Evolutionary conservation across 345 rosid species (phyloP).

Genomic region (Eucalyptus sideroxylon): DNA sequence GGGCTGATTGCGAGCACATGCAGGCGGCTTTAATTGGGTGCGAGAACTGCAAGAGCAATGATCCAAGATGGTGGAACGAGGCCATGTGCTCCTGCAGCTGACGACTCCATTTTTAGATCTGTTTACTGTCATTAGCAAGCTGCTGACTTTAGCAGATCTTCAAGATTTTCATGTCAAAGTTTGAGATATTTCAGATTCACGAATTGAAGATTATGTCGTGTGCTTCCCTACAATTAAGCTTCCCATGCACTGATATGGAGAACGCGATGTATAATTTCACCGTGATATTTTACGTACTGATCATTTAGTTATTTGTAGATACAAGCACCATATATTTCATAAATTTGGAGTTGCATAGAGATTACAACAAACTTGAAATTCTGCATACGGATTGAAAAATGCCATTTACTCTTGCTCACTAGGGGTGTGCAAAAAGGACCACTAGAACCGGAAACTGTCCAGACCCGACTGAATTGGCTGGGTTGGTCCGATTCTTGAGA

Average conservation of each 20-base stretch:
- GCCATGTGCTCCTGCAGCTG: neutral
- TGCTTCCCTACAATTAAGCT: neutral
- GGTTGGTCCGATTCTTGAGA: too few relatives aligned
- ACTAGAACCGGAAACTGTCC: accelerated
- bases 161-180: neutral
- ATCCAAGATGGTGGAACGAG: neutral
- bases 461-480: accelerated
- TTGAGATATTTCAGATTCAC: neutral
- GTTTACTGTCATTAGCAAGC: neutral
- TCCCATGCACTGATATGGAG: neutral
- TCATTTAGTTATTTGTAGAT: neutral
- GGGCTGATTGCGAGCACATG: neutral
- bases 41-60: neutral
- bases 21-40: neutral
- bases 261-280: neutral
- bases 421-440: too few relatives aligned
- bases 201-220: neutral
- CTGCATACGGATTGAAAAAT: neutral
- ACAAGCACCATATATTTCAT: neutral
- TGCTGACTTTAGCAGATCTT: neutral
- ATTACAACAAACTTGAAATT: neutral
- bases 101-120: neutral
- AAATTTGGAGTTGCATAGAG: neutral
- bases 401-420: neutral
- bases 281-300: neutral